Base-by-base conservation (phyloP, 2,329 filamentous ascomycete species). In the Ophiostoma perfectum region DNA sequence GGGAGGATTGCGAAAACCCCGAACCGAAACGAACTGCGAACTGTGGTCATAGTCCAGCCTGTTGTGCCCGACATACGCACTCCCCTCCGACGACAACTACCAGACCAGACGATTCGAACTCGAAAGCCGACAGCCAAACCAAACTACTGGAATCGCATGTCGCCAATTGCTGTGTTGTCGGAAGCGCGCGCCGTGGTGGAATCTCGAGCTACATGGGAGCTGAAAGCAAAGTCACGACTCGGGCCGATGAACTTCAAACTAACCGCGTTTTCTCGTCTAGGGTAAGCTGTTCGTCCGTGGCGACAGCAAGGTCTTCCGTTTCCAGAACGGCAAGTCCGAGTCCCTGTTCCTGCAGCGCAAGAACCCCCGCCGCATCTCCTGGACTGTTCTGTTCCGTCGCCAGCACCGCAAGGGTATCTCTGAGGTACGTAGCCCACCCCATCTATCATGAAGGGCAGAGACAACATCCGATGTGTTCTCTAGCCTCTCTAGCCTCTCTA, bases 401-500 rank as follows among this genome's bases (percentile, higher is more conserved):
- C 92, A 96, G 86, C 94, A 97, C 90, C 95, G 93, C 88, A 99
- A 99, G 93, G 95, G 95, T 90, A 96, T 98, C 85, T 96, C 94
- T 88, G 95, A 99, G 93, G 95, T 98, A 90, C 85, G 90, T 62
- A 9, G 36, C 8, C 47, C 7, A 27, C 27, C 2, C 27, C 27
- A 27, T 2, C 27, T 27, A 27, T 27, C 27, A 27, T 27, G 27
- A 27, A 27, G 27, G 27, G 27, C 27, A 27, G 27, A 27, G 27
- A 27, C 27, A 27, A 27, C 27, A 27, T 27, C 27, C 27, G 2
- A 27, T 27, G 27, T 27, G 27, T 27, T 27, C 27, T 27, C 27
- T 27, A 27, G 27, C 27, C 27, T 41, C 60, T 27, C 27, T 27
- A 27, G 27, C 27, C 27, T 27, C 27, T 27, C 27, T 27, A 27